Percentiles rank a stretch among this genome's conserved stretches.
phyloP scores from a whole-genome alignment of 805 yeast species.

The Grigorovia transvaalensis region DNA sequence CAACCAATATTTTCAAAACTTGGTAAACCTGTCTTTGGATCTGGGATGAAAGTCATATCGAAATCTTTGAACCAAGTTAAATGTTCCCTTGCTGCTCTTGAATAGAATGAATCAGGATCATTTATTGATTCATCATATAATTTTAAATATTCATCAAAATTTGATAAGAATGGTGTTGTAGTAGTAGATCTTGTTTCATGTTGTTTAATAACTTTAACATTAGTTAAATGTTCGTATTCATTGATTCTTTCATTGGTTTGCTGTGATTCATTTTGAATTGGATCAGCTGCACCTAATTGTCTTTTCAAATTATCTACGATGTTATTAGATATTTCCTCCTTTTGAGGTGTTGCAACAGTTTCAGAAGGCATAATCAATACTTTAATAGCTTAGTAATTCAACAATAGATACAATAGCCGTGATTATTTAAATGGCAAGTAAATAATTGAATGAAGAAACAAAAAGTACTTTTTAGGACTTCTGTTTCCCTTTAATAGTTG shows the following conservation, averaged over 20 bases:
- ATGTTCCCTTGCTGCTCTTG: slow-evolving; percentile 59
- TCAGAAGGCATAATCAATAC: neutral
- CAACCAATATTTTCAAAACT: slow-evolving; percentile 49
- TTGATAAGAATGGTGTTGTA: slow-evolving; percentile 41
- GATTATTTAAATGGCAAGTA: too few relatives aligned
- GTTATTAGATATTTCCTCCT: neutral
- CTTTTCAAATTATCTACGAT: neutral
- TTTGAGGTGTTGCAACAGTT: neutral
- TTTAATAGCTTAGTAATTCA: too few relatives aligned
- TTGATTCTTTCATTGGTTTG: neutral
- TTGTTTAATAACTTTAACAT: slow-evolving; percentile 16
- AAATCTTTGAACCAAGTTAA: slow-evolving; percentile 77
- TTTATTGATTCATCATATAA: slow-evolving; percentile 66
- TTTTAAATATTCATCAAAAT: slow-evolving; percentile 53
- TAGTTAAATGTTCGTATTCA: slow-evolving; percentile 24
- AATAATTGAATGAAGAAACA: too few relatives aligned
- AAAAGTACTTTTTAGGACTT: too few relatives aligned
- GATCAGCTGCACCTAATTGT: neutral
- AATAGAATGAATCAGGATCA: slow-evolving; percentile 74
- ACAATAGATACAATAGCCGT: too few relatives aligned
- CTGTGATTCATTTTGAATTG: neutral
- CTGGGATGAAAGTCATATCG: slow-evolving; percentile 37
- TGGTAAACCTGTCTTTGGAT: slow-evolving; percentile 28
- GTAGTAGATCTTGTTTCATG: slow-evolving; percentile 19
- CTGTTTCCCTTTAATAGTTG: too few relatives aligned